Base-by-base conservation (phyloP, 371 early-diverging fungal genomes). In the Apophysomyces variabilis region DNA sequence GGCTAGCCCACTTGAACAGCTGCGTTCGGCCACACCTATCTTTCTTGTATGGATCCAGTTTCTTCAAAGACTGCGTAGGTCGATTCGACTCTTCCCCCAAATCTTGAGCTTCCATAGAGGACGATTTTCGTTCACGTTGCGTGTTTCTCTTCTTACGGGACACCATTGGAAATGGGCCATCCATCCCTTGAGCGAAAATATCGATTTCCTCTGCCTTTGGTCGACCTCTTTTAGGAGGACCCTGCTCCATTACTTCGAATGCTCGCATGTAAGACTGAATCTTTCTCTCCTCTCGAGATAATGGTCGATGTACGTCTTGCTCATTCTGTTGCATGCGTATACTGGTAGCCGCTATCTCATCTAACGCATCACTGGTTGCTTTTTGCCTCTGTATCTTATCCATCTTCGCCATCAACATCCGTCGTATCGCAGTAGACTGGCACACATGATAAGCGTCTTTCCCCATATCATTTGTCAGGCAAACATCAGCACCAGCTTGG, bases 261-360 rank as follows among this genome's bases (percentile, higher is more conserved):
- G 82, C 80, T 9, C 81, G 78, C 79, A 90, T 79, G 43, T 87
- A 73, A n/a, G 80, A 83, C 61, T 90, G 87, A 58, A 90, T 85
- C 71, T 90, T 90, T 47, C 89, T 82, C 62, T 92, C 90, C 63
- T 92, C 91, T 2, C 91, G 79, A 0, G 90, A 85, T 65, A 89
- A 57, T 3, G 16, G 54, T 9, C 54, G 54, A 7, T 50, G 54
- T 18, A 26, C 41, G 0, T 41, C 41, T 60, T 38, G 46, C 72
- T 73, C 57, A 13, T 56, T 38, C 8, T 57, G 70, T 44, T 44
- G 59, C 37, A 54, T 69, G 66, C 41, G 67, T 66, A 57, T 62
- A 16, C 69, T 66, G 36, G 62, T 65, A 44, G 76, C 78, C 0
- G 82, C 76, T 14, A 64, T 74, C 59, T 65, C 71, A 66, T 83